phyloP scores from a whole-genome alignment of 169 alveolate genomes.

The Babesia ovis region DNA sequence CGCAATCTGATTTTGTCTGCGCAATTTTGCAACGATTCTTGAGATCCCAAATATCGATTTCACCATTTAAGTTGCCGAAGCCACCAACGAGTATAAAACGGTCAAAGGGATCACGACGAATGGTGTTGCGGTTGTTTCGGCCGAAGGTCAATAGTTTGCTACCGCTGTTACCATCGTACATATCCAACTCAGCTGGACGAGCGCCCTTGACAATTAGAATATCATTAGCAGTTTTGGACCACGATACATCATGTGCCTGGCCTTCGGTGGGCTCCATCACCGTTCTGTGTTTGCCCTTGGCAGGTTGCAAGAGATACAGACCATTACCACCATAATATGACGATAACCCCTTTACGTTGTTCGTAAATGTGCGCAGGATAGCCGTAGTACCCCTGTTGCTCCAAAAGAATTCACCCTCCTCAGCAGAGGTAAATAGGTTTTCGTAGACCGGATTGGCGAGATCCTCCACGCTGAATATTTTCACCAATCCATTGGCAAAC shows the following conservation, averaged over 20 bases:
- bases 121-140: constrained; percentile 80
- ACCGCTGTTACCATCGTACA: constrained; percentile 73
- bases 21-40: constrained; percentile 71
- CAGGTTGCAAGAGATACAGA: constrained; percentile 62
- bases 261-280: constrained; percentile 67
- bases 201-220: constrained; percentile 73
- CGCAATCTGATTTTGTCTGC: constrained; percentile 71
- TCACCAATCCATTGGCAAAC: constrained; percentile 47
- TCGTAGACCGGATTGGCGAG: constrained; percentile 43
- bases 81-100: constrained; percentile 85
- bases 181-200: constrained; percentile 71
- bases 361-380: constrained; percentile 69
- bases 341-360: constrained; percentile 71
- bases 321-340: constrained; percentile 74
- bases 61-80: constrained; percentile 90
- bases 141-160: constrained; percentile 72
- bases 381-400: constrained; percentile 69
- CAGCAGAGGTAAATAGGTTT: constrained; percentile 66
- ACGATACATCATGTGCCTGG: constrained; percentile 72
- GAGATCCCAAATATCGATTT: constrained; percentile 87
- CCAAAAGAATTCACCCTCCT: constrained; percentile 79
- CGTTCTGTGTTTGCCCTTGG: constrained; percentile 34
- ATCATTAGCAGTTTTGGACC: constrained; percentile 74
- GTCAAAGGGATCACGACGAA: constrained; percentile 77
- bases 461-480: constrained; percentile 4